Evolutionary conservation across 257 asterid genomes (phyloP).

Genomic region (Primulina huaijiensis): DNA sequence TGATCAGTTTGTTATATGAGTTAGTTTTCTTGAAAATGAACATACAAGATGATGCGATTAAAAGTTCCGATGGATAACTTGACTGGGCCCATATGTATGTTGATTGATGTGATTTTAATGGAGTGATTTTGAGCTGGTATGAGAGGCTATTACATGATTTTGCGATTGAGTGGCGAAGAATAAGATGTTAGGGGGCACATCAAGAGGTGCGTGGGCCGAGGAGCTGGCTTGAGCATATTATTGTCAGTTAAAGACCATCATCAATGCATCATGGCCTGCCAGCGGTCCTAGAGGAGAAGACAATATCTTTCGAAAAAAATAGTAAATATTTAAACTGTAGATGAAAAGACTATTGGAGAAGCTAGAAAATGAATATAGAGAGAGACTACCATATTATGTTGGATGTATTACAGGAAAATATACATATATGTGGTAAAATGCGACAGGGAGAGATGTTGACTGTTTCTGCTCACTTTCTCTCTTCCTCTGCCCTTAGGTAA

Average conservation of each 20-base stretch:
- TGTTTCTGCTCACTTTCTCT: not conserved
- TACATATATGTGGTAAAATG: not conserved
- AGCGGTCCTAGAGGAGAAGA: conserved; percentile 29
- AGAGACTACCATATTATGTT: not conserved
- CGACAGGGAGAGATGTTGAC: not conserved
- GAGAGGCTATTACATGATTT: not conserved
- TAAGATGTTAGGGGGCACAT: conserved; percentile 14
- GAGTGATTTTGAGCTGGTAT: conserved; percentile 20
- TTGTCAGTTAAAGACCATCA: conserved; percentile 18
- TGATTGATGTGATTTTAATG: conserved; percentile 1
- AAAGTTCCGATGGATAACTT: conserved; percentile 8
- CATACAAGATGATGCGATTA: not conserved
- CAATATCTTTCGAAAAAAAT: conserved; percentile 12
- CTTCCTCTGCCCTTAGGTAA: not conserved
- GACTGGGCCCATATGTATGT: conserved; percentile 20
- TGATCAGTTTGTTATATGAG: not conserved
- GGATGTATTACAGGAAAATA: not conserved
- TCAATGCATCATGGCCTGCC: conserved; percentile 18
- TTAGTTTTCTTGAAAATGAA: not conserved
- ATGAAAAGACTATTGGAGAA: conserved; percentile 10
- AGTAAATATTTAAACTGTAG: not conserved
- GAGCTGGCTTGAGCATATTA: conserved; percentile 36
- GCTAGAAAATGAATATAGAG: not conserved
- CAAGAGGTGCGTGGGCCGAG: conserved; percentile 31
- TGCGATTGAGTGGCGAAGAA: conserved; percentile 1